Percentiles rank a stretch among this genome's conserved stretches.
Conservation (phyloP, 2,329 filamentous ascomycete species). For the Colletotrichum australisinense region DNA sequence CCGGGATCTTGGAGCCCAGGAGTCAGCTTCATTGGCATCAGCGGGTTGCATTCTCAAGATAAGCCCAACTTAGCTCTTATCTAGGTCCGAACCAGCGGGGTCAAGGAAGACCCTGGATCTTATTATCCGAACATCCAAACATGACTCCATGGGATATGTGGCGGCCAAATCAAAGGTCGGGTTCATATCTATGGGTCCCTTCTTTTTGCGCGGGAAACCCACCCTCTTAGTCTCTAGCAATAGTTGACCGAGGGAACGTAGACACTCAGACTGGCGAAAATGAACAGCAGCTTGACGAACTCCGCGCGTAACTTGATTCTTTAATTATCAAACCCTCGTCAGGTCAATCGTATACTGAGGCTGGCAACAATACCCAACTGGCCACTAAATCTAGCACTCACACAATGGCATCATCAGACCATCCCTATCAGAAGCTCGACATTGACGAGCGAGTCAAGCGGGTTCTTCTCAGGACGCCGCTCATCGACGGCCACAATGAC, state of each 20-base stretch:
- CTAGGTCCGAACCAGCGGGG: neutral
- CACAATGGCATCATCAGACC: slow-evolving; percentile 1
- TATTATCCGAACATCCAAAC: neutral
- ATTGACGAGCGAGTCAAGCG: slow-evolving; percentile 44
- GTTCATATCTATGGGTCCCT: slow-evolving; percentile 11
- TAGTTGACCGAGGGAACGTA: slow-evolving; percentile 15
- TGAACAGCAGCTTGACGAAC: neutral
- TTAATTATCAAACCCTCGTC: neutral
- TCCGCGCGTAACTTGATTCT: neutral
- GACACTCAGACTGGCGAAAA: neutral
- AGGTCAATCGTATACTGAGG: neutral
- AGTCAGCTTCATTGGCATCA: neutral
- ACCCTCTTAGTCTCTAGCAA: neutral
- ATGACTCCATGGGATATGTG: neutral
- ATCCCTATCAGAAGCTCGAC: slow-evolving; percentile 24
- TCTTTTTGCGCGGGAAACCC: slow-evolving; percentile 13
- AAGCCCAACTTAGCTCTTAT: neutral
- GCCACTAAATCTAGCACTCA: neutral
- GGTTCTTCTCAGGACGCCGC: slow-evolving; percentile 41
- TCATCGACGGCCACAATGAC: slow-evolving; percentile 51
- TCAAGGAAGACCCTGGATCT: neutral
- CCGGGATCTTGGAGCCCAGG: too few species aligned
- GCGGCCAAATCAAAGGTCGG: neutral
- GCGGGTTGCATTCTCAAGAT: neutral
- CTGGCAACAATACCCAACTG: neutral